These are phyloP conservation scores for Trametes versicolor DNA, from an alignment of 1,284 basidiomycete species.

Conservation along the genomic window DNA sequence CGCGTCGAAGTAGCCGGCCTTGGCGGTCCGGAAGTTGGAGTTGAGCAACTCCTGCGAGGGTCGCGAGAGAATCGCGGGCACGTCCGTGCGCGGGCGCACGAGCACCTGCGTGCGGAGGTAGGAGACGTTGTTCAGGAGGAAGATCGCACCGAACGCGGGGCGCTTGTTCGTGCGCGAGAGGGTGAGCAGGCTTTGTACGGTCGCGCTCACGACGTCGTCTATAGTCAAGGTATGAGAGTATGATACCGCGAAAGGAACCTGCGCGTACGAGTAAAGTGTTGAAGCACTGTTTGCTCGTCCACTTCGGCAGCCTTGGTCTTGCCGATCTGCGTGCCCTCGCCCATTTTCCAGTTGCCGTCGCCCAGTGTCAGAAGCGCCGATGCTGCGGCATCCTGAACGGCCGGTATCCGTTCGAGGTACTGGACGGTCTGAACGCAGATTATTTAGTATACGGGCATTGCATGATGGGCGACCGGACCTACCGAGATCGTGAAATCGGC, in stretches of 20 bases:
- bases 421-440: constrained; percentile 60
- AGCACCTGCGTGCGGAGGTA: constrained; percentile 71
- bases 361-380: constrained; percentile 73
- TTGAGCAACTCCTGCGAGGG: constrained; percentile 69
- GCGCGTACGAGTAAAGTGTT: constrained; percentile 76
- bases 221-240: constrained; percentile 6
- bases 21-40: constrained; percentile 77
- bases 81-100: constrained; percentile 54
- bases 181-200: constrained; percentile 65
- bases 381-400: constrained; percentile 71
- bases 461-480: constrained; percentile 31
- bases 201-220: constrained; percentile 77
- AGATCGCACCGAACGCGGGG: constrained; percentile 75
- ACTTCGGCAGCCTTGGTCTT: constrained; percentile 60
- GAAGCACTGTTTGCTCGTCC: constrained; percentile 68
- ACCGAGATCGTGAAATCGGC: constrained; percentile 72
- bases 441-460: constrained; percentile 3
- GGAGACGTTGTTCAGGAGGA: constrained; percentile 80
- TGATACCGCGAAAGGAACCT: not conserved
- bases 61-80: constrained; percentile 63
- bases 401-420: constrained; percentile 74
- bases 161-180: constrained; percentile 71
- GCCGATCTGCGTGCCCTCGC: constrained; percentile 74
- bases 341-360: constrained; percentile 91
- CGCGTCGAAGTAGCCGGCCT: constrained; percentile 82